These are phyloP conservation scores for Trametopsis cervina DNA, from an alignment of 768 basidiomycete species.

Conservation along the genomic window DNA sequence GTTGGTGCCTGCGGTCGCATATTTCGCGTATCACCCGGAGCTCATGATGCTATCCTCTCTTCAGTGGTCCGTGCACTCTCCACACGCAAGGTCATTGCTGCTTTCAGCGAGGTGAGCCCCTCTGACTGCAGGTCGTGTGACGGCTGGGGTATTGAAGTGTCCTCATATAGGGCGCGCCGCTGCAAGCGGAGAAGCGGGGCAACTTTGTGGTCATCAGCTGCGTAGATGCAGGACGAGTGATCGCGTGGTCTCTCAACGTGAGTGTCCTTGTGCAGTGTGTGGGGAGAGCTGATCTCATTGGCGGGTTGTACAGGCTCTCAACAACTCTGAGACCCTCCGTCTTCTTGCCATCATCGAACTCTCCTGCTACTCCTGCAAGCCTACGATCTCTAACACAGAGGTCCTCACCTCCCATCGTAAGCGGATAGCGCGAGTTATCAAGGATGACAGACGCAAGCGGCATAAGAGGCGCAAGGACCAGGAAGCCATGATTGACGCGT, in stretches of 20 bases:
- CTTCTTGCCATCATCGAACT: constrained; percentile 80
- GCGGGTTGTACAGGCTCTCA: constrained; percentile 52
- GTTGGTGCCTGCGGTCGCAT: constrained; percentile 35
- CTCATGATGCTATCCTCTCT: constrained; percentile 9
- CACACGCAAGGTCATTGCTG: constrained; percentile 59
- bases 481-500: constrained; percentile 75
- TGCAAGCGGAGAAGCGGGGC: constrained; percentile 82
- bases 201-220: constrained; percentile 83
- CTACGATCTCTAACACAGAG: constrained; percentile 56
- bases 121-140: constrained; percentile 9
- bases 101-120: constrained; percentile 60
- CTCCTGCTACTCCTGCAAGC: constrained; percentile 71
- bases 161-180: constrained; percentile 32
- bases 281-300: neutral
- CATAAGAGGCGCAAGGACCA: constrained; percentile 82
- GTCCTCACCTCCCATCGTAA: constrained; percentile 57
- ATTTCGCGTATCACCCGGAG: neutral
- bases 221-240: constrained; percentile 63
- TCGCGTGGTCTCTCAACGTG: constrained; percentile 85
- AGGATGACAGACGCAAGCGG: constrained; percentile 74
- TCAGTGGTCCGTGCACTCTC: constrained; percentile 59
- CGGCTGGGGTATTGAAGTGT: neutral
- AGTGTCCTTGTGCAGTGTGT: constrained; percentile 20
- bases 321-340: constrained; percentile 77
- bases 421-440: constrained; percentile 74